Base-by-base conservation (phyloP, 768 basidiomycete genomes). In the Pluteus cervinus region DNA sequence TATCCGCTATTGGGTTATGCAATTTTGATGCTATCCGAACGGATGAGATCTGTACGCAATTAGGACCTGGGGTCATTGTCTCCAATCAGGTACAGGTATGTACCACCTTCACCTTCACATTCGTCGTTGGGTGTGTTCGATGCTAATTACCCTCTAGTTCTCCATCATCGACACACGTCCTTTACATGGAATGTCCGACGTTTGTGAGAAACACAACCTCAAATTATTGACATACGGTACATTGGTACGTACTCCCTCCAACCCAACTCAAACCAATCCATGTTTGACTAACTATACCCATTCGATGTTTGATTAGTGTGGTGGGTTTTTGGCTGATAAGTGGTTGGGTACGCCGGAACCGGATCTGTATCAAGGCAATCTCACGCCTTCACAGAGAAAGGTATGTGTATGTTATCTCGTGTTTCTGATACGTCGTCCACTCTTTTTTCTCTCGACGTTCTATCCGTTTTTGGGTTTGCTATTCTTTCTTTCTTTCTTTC, bases 331-430 rank as follows among this genome's bases (percentile, higher is more conserved):
- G 29, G 63, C 85, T 3, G 85, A 89, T 53, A 71, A 71, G 42
- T 90, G 86, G 85, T 63, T 90, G 10, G 65, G 68, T 35, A 50
- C 66, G 41, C 65, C 75, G 2, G 80, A 84, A 50, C 87, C 87
- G 2, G 81, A 87, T 63, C 62, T 69, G 8, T 90, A 90, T 46
- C 66, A 71, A 14, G 71, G 72, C 24, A 59, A 67, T 42, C 62
- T 89, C 48, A 88, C 84, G 0, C 86, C 88, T 4, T 90, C 87
- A 2, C 85, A 87, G 53, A 68, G 88, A 52, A 90, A 90, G 73
- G 86, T 75, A 49, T 50, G 61, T 7, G 29, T 25, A 25, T 34
- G 29, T 37, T 30, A 45, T 35, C 23, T 21, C 28, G 40, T 39
- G 40, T 23, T 14, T 36, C 37, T n/a, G n/a, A n/a, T 15, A 8